phyloP scores from a whole-genome alignment of 2,329 filamentous ascomycete genomes.

The Aspergillus sp. region DNA sequence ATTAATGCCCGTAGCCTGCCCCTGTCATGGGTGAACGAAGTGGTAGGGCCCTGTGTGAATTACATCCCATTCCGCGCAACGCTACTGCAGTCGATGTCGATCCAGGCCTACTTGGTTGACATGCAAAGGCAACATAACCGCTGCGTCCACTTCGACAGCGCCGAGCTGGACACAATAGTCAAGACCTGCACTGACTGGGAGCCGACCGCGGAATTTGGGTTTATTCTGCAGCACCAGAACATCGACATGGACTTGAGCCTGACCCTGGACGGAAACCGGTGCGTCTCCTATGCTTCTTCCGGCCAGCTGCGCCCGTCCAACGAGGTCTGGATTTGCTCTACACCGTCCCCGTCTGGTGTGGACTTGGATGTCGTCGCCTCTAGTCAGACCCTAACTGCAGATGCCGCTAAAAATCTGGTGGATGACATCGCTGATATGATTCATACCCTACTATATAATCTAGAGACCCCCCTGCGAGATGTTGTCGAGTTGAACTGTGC shows the following conservation, averaged over 20 bases:
- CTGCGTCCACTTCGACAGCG: neutral
- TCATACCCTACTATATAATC: too few species aligned
- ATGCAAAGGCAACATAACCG: neutral
- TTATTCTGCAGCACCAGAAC: neutral
- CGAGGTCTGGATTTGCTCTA: too few species aligned
- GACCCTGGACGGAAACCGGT: neutral
- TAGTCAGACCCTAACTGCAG: too few species aligned
- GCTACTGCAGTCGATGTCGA: neutral
- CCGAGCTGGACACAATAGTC: neutral
- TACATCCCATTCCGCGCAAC: neutral
- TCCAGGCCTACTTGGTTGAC: neutral
- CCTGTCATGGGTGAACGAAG: constrained; percentile 29
- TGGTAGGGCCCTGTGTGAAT: constrained; percentile 23
- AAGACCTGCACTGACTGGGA: neutral
- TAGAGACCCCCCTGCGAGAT: too few species aligned
- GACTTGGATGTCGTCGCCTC: too few species aligned
- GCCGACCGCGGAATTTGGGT: neutral
- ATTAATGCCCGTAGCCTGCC: constrained; percentile 49
- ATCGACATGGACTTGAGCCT: neutral
- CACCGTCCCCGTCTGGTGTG: too few species aligned
- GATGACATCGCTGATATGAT: too few species aligned
- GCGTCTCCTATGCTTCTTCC: too few species aligned
- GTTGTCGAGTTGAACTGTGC: too few species aligned
- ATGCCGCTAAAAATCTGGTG: too few species aligned
- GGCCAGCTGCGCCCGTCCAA: too few species aligned